Evolutionary conservation across 495 filamentous ascomycete species (phyloP).

Genomic region (Lichina pygmaea): DNA sequence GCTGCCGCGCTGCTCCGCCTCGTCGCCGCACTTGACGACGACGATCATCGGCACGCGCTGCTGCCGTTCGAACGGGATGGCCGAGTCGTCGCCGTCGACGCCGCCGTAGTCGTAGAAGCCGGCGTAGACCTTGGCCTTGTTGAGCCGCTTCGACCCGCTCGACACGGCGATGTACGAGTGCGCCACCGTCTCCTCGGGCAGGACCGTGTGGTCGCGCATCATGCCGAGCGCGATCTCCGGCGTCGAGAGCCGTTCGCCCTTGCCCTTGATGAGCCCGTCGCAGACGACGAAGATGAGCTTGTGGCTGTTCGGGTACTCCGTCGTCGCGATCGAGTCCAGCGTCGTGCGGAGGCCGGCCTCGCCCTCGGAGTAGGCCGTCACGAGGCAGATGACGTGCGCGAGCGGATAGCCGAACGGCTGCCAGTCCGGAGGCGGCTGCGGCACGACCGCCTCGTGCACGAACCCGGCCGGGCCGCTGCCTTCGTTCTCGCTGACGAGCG

Average conservation of each 20-base stretch:
- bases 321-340: slow-evolving; percentile 85
- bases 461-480: slow-evolving; percentile 70
- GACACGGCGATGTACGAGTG: slow-evolving; percentile 96
- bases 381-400: slow-evolving; percentile 76
- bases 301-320: slow-evolving; percentile 97
- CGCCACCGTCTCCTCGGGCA: slow-evolving; percentile 50
- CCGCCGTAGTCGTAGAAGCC: slow-evolving; percentile 91
- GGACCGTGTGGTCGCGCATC: slow-evolving; percentile 74
- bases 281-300: slow-evolving; percentile 90
- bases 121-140: slow-evolving; percentile 96
- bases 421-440: slow-evolving; percentile 93
- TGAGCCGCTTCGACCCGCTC: slow-evolving; percentile 87
- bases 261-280: slow-evolving; percentile 92
- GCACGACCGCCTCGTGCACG: slow-evolving; percentile 84
- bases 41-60: slow-evolving; percentile 98
- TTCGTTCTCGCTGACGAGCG: slow-evolving; percentile 30
- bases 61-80: slow-evolving; percentile 64
- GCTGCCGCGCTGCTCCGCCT: slow-evolving; percentile 46
- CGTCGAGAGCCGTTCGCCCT: slow-evolving; percentile 66
- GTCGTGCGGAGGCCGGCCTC: slow-evolving; percentile 81
- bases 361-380: slow-evolving; percentile 95
- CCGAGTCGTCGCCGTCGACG: slow-evolving; percentile 22
- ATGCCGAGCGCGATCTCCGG: slow-evolving; percentile 78
- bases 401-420: slow-evolving; percentile 88
- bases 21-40: slow-evolving; percentile 86